phyloP scores from a whole-genome alignment of 129 eudicot genomes.

The Silybum marianum region DNA sequence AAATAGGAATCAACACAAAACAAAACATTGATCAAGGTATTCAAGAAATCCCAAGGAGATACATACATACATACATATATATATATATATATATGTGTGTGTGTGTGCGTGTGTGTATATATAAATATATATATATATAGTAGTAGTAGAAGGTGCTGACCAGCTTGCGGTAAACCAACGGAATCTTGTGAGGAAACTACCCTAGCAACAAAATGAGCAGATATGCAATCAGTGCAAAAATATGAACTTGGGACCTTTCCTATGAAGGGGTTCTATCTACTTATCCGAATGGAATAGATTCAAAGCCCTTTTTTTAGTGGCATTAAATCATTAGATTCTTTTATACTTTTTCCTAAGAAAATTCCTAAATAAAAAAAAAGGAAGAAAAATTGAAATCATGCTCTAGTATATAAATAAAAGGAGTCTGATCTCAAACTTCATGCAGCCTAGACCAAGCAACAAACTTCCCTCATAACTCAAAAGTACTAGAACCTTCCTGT shows the following conservation, averaged over 20 bases:
- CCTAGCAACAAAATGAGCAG: neutral
- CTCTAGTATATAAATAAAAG: conserved; percentile 32
- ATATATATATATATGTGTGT: too few species aligned
- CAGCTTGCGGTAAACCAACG: neutral
- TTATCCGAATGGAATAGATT: conserved; percentile 29
- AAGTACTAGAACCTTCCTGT: neutral
- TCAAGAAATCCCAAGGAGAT: neutral
- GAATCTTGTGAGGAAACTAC: neutral
- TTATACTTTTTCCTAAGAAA: neutral
- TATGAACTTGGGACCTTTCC: neutral
- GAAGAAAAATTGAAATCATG: neutral
- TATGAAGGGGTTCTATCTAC: conserved; percentile 8
- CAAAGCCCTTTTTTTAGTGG: conserved; percentile 19
- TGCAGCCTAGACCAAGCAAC: conserved; percentile 29
- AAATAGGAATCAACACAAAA: neutral
- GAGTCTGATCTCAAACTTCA: conserved; percentile 18
- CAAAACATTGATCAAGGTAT: neutral
- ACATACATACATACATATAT: too few species aligned
- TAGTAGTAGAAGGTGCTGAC: neutral
- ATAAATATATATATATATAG: too few species aligned
- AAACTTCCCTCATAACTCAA: conserved; percentile 15
- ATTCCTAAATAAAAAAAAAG: neutral
- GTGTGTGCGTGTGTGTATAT: too few species aligned
- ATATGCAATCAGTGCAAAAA: neutral
- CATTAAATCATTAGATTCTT: conserved; percentile 24